phyloP scores from a whole-genome alignment of 2,329 filamentous ascomycete genomes.

The Eutypella sp. region DNA sequence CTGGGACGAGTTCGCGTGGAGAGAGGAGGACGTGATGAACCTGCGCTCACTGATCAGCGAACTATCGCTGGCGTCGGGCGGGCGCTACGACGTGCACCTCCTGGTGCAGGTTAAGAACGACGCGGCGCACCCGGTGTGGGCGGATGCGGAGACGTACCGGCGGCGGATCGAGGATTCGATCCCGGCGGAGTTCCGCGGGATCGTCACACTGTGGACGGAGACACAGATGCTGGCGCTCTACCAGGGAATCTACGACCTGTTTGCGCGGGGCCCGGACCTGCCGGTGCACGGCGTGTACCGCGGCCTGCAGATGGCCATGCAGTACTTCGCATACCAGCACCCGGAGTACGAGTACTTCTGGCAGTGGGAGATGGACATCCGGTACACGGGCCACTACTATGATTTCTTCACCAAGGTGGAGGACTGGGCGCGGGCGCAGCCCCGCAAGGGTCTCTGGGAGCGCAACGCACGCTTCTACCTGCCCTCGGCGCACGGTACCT shows the following conservation, averaged over 20 bases:
- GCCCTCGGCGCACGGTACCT: slow-evolving; percentile 68
- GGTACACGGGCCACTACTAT: slow-evolving; percentile 85
- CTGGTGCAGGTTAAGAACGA: slow-evolving; percentile 81
- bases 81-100: slow-evolving; percentile 81
- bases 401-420: slow-evolving; percentile 66
- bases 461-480: slow-evolving; percentile 74
- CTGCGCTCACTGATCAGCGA: slow-evolving; percentile 81
- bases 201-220: slow-evolving; percentile 91
- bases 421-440: slow-evolving; percentile 66
- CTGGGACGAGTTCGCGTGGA: slow-evolving; percentile 77
- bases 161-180: slow-evolving; percentile 63
- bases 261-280: slow-evolving; percentile 58
- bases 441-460: slow-evolving; percentile 77
- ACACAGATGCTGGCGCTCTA: slow-evolving; percentile 90
- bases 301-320: slow-evolving; percentile 88
- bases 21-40: slow-evolving; percentile 74
- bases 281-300: slow-evolving; percentile 91
- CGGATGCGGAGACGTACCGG: slow-evolving; percentile 64
- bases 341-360: slow-evolving; percentile 88
- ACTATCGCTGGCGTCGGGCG: slow-evolving; percentile 72
- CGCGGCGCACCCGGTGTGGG: slow-evolving; percentile 70
- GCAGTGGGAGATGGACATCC: slow-evolving; percentile 94
- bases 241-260: slow-evolving; percentile 77
- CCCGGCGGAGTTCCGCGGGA: slow-evolving; percentile 79
- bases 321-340: slow-evolving; percentile 84